A percentile compares a stretch with the other conserved stretches of the same genome.
Evolutionary conservation across 352 stramenopile species (phyloP).

Genomic region (Saprolegnia parasitica): DNA sequence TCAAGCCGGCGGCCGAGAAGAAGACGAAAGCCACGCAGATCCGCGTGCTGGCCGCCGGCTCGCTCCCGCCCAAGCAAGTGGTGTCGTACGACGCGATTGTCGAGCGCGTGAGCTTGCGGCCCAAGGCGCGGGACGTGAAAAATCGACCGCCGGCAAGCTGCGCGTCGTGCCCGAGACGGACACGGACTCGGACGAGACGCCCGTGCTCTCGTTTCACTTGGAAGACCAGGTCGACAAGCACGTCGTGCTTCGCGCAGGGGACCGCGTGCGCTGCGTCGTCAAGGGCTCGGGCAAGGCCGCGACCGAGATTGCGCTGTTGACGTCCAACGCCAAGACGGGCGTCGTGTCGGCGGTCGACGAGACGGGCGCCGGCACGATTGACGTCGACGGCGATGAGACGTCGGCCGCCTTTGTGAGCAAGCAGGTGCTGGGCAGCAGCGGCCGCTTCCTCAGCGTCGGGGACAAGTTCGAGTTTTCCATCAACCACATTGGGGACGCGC

Average conservation of each 20-base stretch:
- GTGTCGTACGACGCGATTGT: constrained; percentile 48
- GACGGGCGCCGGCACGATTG: constrained; percentile 46
- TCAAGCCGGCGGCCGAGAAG: constrained; percentile 53
- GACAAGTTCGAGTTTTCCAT: constrained; percentile 73
- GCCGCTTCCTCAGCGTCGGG: constrained; percentile 39
- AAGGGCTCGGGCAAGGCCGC: constrained; percentile 48
- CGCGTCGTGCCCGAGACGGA: constrained; percentile 30
- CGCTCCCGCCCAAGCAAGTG: constrained; percentile 46
- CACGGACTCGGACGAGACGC: constrained; percentile 25
- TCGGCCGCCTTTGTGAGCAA: constrained; percentile 46
- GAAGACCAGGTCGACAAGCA: constrained; percentile 53
- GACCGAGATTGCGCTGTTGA: constrained; percentile 48
- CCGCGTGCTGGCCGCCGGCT: constrained; percentile 48
- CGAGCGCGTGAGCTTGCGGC: constrained; percentile 53
- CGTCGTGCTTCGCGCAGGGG: constrained; percentile 59
- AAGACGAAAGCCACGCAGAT: constrained; percentile 66
- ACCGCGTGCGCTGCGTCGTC: constrained; percentile 57
- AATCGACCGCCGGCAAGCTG: constrained; percentile 57
- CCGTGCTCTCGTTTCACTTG: constrained; percentile 56
- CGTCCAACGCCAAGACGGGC: constrained; percentile 52
- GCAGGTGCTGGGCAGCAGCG: constrained; percentile 53
- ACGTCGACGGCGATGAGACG: constrained; percentile 38
- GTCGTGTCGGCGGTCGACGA: constrained; percentile 54
- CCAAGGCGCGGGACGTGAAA: constrained; percentile 39
- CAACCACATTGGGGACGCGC: constrained; percentile 21